Evolutionary conservation across 345 rosid species (phyloP), one percentile per base, ranked within the genome.

Genomic region (Fremontodendron californicum): DNA sequence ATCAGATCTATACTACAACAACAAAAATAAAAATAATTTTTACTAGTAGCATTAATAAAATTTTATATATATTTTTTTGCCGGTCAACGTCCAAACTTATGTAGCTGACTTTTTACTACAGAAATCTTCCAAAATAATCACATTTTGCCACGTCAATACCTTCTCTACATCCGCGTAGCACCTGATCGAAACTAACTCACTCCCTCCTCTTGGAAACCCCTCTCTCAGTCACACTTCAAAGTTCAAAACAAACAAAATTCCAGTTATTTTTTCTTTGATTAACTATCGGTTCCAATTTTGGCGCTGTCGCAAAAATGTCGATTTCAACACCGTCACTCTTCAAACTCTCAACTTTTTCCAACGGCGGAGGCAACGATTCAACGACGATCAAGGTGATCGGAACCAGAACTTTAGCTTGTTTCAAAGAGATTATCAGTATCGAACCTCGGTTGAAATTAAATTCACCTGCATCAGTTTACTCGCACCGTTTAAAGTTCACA

Each of bases 381-480:
- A 60, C 21, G 73, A 27, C 23, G 37, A 27, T 45, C 73, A 46
- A 45, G 37, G 15, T 7, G 54, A 69, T 46, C 54, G 77, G 39
- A 2, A 40, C 43, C 21, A 27, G 68, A 43, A 27, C 9, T 42
- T 74, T 60, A 16, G 57, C 35, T 18, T 25, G 10, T 25, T 23
- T 43, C 40, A 62, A 46, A 74, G 37, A 18, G 27, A 8, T 40
- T 23, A 15, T 7, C 13, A 18, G 2, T 60, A 13, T 27, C 15
- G 77, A 60, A 74, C 60, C 67, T 42, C 68, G 35, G 9, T 60
- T 60, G 27, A 60, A 18, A 25, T 74, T 60, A n/a, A 16, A 42
- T 60, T 37, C 51, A 74, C 7, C 69, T 31, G 21, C n/a, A 21
- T 37, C 64, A 13, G 33, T 55, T 37, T 73, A 25, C 6, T 23